These are phyloP conservation scores for Teratosphaeria zuluensis DNA, from an alignment of 2,329 filamentous ascomycete species.

Conservation along the genomic window DNA sequence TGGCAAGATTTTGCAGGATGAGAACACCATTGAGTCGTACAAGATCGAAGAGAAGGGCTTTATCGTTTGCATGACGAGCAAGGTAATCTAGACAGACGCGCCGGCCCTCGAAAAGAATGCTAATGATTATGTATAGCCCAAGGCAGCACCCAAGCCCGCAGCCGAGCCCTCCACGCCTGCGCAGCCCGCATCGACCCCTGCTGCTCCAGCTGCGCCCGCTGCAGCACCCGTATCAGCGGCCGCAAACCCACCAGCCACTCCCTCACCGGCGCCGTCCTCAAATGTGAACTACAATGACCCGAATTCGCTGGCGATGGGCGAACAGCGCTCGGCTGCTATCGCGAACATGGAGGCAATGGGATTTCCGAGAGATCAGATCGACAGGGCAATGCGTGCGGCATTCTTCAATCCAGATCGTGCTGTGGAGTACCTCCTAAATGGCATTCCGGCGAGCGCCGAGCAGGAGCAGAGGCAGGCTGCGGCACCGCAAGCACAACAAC, in stretches of 20 bases:
- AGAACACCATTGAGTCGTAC: constrained; percentile 90
- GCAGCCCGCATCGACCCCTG: constrained; percentile 33
- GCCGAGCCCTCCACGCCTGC: constrained; percentile 33
- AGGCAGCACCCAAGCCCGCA: constrained; percentile 37
- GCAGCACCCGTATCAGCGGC: constrained; percentile 50
- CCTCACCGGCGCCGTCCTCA: constrained; percentile 37
- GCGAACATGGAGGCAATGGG: constrained; percentile 97
- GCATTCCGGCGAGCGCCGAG: constrained; percentile 77
- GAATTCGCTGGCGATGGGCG: constrained; percentile 76
- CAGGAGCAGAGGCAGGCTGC: constrained; percentile 53
- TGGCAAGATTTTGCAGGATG: constrained; percentile 97
- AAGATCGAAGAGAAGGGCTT: constrained; percentile 99
- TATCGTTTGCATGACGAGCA: constrained; percentile 96
- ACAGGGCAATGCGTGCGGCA: constrained; percentile 88
- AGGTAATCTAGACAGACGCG: constrained; percentile 28
- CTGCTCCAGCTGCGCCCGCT: constrained; percentile 28
- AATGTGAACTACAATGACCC: constrained; percentile 53
- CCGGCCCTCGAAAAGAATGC: neutral
- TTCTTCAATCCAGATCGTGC: constrained; percentile 96
- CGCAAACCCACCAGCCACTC: constrained; percentile 41
- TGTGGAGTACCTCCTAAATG: constrained; percentile 87
- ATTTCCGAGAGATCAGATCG: constrained; percentile 78
- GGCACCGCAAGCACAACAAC: constrained; percentile 31
- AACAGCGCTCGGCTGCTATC: constrained; percentile 71
- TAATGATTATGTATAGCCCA: constrained; percentile 47